These are phyloP conservation scores for Sphaerulina vaccinii DNA, from an alignment of 2,329 filamentous ascomycete species.

Conservation along the genomic window DNA sequence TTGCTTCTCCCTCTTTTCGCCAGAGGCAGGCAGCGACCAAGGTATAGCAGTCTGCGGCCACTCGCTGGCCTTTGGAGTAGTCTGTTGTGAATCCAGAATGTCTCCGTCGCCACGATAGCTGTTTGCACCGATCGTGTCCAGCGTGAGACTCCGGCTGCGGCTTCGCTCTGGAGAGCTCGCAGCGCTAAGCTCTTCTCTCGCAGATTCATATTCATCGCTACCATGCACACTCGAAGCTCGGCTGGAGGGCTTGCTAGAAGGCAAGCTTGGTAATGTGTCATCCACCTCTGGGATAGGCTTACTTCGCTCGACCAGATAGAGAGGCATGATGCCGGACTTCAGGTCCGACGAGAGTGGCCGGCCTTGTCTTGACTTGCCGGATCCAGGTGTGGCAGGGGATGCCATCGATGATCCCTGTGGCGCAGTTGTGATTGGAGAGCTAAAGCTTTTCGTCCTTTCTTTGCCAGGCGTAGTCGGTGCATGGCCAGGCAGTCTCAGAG, in stretches of 20 bases:
- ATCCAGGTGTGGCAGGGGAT: conserved; percentile 25
- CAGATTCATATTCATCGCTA: conserved; percentile 46
- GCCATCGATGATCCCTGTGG: conserved; percentile 4
- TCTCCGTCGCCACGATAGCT: conserved; percentile 25
- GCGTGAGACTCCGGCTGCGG: conserved; percentile 20
- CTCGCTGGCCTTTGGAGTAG: conserved; percentile 64
- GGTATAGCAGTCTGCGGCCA: conserved; percentile 34
- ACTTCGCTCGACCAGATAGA: conserved; percentile 75
- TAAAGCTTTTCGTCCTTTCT: conserved; percentile 31
- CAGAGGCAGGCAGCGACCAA: conserved; percentile 6
- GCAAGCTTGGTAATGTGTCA: conserved; percentile 53
- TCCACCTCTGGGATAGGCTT: conserved; percentile 47
- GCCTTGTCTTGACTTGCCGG: conserved; percentile 22
- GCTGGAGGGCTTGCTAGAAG: conserved; percentile 46
- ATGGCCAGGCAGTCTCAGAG: conserved; percentile 37
- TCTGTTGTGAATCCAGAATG: conserved; percentile 63
- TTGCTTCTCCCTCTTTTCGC: conserved; percentile 25
- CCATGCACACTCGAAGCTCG: conserved; percentile 40
- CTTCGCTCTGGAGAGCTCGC: conserved; percentile 22
- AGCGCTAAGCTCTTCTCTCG: conserved; percentile 37
- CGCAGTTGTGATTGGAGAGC: conserved; percentile 20
- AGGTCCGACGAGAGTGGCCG: conserved; percentile 55
- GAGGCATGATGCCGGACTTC: conserved; percentile 53
- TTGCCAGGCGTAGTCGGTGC: conserved; percentile 31
- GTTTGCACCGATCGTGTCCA: conserved; percentile 30